Conservation (phyloP, 1,284 basidiomycete species). For the Sparassis latifolia region DNA sequence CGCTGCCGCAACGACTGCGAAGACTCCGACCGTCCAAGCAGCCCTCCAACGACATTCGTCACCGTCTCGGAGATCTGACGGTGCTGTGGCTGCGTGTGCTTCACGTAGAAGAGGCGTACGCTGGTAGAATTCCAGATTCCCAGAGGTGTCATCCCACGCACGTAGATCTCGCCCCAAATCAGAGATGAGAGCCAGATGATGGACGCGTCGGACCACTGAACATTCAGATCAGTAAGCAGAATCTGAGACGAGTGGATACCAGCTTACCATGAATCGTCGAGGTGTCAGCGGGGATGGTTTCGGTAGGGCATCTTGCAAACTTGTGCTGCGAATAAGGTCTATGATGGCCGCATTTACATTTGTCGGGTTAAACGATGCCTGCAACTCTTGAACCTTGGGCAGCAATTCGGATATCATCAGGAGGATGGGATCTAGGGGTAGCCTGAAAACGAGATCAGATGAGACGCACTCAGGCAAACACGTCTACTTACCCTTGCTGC, state of each 20-base stretch:
- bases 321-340: slow-evolving; percentile 64
- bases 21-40: slow-evolving; percentile 33
- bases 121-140: slow-evolving; percentile 86
- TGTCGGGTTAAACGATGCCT: slow-evolving; percentile 56
- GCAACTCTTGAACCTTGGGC: slow-evolving; percentile 80
- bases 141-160: slow-evolving; percentile 77
- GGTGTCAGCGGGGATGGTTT: slow-evolving; percentile 56
- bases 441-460: slow-evolving; percentile 31
- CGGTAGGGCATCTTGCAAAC: slow-evolving; percentile 65
- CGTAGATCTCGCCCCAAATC: slow-evolving; percentile 91
- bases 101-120: slow-evolving; percentile 84
- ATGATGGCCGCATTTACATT: slow-evolving; percentile 60
- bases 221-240: background rate
- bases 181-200: slow-evolving; percentile 85
- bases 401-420: slow-evolving; percentile 80
- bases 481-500: slow-evolving; percentile 67
- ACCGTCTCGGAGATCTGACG: slow-evolving; percentile 72
- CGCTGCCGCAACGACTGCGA: slow-evolving; percentile 24
- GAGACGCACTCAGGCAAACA: background rate
- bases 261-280: slow-evolving; percentile 66
- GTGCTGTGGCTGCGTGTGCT: slow-evolving; percentile 66
- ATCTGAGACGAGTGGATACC: background rate
- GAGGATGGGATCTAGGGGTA: slow-evolving; percentile 83
- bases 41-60: slow-evolving; percentile 67
- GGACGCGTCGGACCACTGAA: slow-evolving; percentile 84